Conservation (phyloP, 2,329 filamentous ascomycete species). For the Metarhizium humberi region DNA sequence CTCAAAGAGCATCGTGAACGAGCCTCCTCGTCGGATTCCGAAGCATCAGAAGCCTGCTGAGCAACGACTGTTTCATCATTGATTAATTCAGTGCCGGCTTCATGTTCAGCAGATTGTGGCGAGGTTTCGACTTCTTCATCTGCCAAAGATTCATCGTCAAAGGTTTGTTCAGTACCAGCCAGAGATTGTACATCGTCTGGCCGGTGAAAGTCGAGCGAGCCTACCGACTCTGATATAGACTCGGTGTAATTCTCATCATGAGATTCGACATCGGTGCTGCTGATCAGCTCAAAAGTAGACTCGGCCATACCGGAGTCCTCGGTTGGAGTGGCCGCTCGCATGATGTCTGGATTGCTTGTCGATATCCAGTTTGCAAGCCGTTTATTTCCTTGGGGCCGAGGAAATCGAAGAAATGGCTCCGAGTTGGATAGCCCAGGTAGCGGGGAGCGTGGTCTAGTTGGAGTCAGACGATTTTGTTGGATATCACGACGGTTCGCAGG, state of each 20-base stretch:
- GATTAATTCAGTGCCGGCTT: conserved; percentile 4
- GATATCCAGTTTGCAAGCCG: conserved; percentile 52
- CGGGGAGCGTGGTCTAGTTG: conserved; percentile 9
- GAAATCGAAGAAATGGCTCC: conserved; percentile 45
- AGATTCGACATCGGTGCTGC: conserved; percentile 42
- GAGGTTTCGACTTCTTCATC: conserved; percentile 21
- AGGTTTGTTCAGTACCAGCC: conserved; percentile 37
- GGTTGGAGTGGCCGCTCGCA: conserved; percentile 34
- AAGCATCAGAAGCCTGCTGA: conserved; percentile 3
- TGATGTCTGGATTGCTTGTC: conserved; percentile 47
- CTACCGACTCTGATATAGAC: conserved; percentile 38
- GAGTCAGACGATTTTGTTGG: conserved; percentile 15
- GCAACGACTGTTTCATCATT: background rate
- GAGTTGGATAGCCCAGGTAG: conserved; percentile 26
- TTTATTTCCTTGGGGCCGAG: conserved; percentile 44
- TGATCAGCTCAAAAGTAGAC: conserved; percentile 49
- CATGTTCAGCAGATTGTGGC: conserved; percentile 7
- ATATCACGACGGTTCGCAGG: conserved; percentile 19
- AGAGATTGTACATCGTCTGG: conserved; percentile 44
- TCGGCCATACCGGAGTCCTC: conserved; percentile 44
- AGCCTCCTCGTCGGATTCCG: conserved; percentile 28
- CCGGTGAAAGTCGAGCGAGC: conserved; percentile 38
- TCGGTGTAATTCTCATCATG: conserved; percentile 39
- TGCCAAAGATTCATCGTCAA: conserved; percentile 30
- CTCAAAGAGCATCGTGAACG: conserved; percentile 32